Conservation (phyloP, 805 yeast genomes). For the Cyberlindnera xishuangbannaensis region DNA sequence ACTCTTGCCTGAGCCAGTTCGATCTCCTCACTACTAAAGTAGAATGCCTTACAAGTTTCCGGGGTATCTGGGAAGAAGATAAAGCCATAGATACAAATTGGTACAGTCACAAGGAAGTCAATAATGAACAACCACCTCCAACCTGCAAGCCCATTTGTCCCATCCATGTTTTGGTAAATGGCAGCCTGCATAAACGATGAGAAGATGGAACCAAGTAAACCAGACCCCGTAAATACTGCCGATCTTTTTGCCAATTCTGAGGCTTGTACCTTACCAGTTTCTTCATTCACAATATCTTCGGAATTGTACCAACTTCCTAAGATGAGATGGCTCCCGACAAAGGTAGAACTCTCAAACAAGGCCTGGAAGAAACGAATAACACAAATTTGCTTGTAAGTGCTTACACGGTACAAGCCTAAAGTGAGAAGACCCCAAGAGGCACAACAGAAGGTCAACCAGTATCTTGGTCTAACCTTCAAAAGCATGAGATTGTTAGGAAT, state of each 20-base stretch:
- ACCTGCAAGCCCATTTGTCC: conserved; percentile 40
- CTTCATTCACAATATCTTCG: conserved; percentile 24
- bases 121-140: conserved; percentile 66
- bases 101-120: conserved; percentile 53
- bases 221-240: conserved; percentile 50
- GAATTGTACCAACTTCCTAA: conserved; percentile 50
- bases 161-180: conserved; percentile 38
- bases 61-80: conserved; percentile 57
- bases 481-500: conserved; percentile 55
- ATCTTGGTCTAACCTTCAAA: conserved; percentile 47
- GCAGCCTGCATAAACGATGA: conserved; percentile 52
- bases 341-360: conserved; percentile 52
- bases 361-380: conserved; percentile 58
- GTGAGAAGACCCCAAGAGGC: conserved; percentile 53
- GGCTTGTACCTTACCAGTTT: conserved; percentile 24
- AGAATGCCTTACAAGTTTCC: conserved; percentile 35
- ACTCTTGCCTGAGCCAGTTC: conserved; percentile 38
- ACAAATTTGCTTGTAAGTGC: conserved; percentile 43
- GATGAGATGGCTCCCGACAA: conserved; percentile 47
- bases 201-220: conserved; percentile 48
- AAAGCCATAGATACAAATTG: conserved; percentile 51
- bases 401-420: conserved; percentile 42
- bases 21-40: conserved; percentile 38
- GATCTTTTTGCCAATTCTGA: conserved; percentile 44
- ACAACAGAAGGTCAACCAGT: conserved; percentile 50